phyloP scores from a whole-genome alignment of 768 basidiomycete genomes.

The Panaeolus papilionaceus region DNA sequence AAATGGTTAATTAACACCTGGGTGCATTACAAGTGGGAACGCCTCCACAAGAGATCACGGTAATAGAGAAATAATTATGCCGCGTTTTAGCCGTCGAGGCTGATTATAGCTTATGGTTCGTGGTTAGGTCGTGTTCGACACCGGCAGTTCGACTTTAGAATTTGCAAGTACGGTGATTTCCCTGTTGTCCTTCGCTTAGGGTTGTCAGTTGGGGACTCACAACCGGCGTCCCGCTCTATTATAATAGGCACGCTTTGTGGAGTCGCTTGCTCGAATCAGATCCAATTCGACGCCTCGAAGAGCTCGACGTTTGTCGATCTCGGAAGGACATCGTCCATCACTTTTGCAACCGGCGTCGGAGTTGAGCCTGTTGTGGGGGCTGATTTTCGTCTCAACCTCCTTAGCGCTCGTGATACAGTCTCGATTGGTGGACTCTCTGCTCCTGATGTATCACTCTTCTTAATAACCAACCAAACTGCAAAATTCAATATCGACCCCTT shows the following conservation, averaged over 20 bases:
- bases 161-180: conserved; percentile 47
- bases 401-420: conserved; percentile 54
- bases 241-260: conserved; percentile 51
- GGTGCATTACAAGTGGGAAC: conserved; percentile 46
- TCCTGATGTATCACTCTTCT: conserved; percentile 46
- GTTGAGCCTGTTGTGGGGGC: conserved; percentile 58
- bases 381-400: conserved; percentile 53
- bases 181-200: conserved; percentile 7
- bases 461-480: conserved; percentile 59
- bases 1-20: neutral
- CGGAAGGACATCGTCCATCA: conserved; percentile 47
- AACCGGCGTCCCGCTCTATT: conserved; percentile 8
- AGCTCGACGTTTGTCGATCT: conserved; percentile 59
- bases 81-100: conserved; percentile 6
- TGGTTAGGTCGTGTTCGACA: conserved; percentile 61
- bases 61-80: conserved; percentile 26
- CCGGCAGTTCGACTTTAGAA: conserved; percentile 55
- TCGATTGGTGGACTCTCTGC: conserved; percentile 51
- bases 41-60: conserved; percentile 53
- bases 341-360: conserved; percentile 61
- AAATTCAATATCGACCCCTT: conserved; percentile 60
- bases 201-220: conserved; percentile 11
- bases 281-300: conserved; percentile 52
- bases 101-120: conserved; percentile 17
- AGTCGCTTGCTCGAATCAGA: conserved; percentile 47